A percentile compares a stretch with the other conserved stretches of the same genome.
phyloP scores from a whole-genome alignment of 2,329 filamentous ascomycete species.

The Nemania sp. region DNA sequence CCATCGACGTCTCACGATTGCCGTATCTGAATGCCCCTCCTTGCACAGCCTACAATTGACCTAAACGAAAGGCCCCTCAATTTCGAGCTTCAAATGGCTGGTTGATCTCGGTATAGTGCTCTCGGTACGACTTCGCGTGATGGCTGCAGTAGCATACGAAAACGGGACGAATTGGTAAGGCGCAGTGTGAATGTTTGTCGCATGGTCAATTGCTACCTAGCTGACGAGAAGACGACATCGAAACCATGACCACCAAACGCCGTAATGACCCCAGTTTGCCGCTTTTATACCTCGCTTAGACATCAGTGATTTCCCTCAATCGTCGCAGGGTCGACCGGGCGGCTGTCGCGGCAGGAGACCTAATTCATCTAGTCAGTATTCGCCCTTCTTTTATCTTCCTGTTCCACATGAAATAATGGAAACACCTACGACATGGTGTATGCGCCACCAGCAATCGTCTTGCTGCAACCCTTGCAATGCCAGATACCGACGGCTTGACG shows the following conservation, averaged over 20 bases:
- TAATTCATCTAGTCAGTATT: constrained; percentile 15
- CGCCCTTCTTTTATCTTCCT: neutral
- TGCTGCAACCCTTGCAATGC: constrained; percentile 94
- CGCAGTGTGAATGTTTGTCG: constrained; percentile 24
- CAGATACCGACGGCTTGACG: constrained; percentile 93
- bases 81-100: too few relatives aligned
- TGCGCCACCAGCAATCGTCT: constrained; percentile 90
- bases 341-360: constrained; percentile 28
- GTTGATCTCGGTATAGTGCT: neutral
- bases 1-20: neutral
- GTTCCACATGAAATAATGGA: neutral
- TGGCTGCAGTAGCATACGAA: constrained; percentile 2
- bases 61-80: neutral
- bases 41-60: neutral
- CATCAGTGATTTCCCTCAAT: constrained; percentile 30
- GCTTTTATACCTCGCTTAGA: constrained; percentile 25
- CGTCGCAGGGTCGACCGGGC: constrained; percentile 28
- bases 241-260: constrained; percentile 31
- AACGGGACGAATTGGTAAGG: constrained; percentile 13
- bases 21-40: neutral
- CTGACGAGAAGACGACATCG: constrained; percentile 26
- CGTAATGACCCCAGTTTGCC: constrained; percentile 27
- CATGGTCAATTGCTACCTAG: constrained; percentile 29
- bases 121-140: constrained; percentile 8
- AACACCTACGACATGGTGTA: constrained; percentile 94